Base-by-base conservation (phyloP, 2,329 filamentous ascomycete species). In the Fusarium palustre region DNA sequence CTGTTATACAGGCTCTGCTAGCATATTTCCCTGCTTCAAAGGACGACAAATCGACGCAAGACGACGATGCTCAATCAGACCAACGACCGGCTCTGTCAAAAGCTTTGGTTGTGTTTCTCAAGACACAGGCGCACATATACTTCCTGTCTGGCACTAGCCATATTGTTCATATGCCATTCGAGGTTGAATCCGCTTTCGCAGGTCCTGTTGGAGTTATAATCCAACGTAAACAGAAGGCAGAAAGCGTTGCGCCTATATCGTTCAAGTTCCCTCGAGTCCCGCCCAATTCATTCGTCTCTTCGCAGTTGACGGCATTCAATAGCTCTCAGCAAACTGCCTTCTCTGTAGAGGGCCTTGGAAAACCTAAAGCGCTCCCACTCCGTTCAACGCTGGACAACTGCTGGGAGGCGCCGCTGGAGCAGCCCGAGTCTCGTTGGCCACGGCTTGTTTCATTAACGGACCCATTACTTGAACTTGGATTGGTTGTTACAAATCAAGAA, bases 81-180 rank as follows among this genome's bases (percentile, higher is more conserved):
- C 67, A 69, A 16, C 70, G 69, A 20, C 66, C 74, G 9, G 58
- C 69, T 1, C 78, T 88, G 25, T 86, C 87, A 42, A 86, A 90
- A 75, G 94, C 95, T 7, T 82, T 99, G 65, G 93, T 98, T 10
- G 92, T 99, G 50, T 92, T 98, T 71, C 87, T 99, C 70, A 94
- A 92, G 80, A 94, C 93, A 1, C 95, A 98, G 76, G 94, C 93
- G 24, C 95, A 98, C 77, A 89, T 99, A 69, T 97, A 94, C 83
- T 97, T 97, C 77, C 86, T 98, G 38, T 88, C 92, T 3, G 95
- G 95, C 22, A 90, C 93, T 34, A 96, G 88, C 76, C 92, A 99
- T 85, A 88, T 97, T 61, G 86, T 98, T 48, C 93, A 97, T 77
- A 88, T 99, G 76, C 95, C 95, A 3, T 99, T 99, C 76, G 94